Evolutionary conservation across 1,139 yeast genomes (phyloP).

Genomic region (Blastobotrys arbuscula): DNA sequence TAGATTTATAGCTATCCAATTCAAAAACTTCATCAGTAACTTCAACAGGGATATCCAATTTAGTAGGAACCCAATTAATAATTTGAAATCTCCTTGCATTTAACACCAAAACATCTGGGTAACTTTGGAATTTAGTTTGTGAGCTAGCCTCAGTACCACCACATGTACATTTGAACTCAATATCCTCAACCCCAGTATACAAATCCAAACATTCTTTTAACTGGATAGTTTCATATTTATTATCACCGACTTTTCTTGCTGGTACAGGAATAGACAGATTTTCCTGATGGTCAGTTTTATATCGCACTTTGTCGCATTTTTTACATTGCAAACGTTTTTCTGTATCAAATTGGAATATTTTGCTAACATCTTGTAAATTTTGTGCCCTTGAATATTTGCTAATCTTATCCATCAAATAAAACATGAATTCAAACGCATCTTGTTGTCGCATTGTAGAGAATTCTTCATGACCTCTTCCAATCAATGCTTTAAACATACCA

Average conservation of each 20-base stretch:
- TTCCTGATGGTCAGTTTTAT: constrained; percentile 58
- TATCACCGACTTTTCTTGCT: constrained; percentile 32
- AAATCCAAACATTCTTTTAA: constrained; percentile 50
- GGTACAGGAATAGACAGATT: constrained; percentile 61
- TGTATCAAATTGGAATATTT: constrained; percentile 55
- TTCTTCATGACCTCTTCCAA: constrained; percentile 77
- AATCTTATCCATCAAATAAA: constrained; percentile 58
- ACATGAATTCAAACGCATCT: constrained; percentile 87
- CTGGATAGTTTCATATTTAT: constrained; percentile 47
- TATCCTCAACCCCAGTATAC: constrained; percentile 45
- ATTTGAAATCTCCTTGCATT: constrained; percentile 77
- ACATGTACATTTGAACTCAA: constrained; percentile 74
- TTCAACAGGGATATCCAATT: constrained; percentile 66
- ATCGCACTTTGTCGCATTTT: constrained; percentile 55
- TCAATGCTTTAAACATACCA: constrained; percentile 60
- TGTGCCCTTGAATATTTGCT: constrained; percentile 39
- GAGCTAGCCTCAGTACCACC: constrained; percentile 30
- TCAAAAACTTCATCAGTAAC: constrained; percentile 46
- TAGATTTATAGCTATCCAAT: constrained; percentile 36
- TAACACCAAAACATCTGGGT: constrained; percentile 64
- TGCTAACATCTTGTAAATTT: constrained; percentile 41
- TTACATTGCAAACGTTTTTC: constrained; percentile 63
- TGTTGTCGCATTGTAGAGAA: constrained; percentile 86
- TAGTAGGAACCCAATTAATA: constrained; percentile 87
- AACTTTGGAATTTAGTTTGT: constrained; percentile 49